Percentiles rank a stretch among this genome's conserved stretches.
Evolutionary conservation across 495 filamentous ascomycete genomes (phyloP).

Genomic region (Massariosphaeria phaeospora): DNA sequence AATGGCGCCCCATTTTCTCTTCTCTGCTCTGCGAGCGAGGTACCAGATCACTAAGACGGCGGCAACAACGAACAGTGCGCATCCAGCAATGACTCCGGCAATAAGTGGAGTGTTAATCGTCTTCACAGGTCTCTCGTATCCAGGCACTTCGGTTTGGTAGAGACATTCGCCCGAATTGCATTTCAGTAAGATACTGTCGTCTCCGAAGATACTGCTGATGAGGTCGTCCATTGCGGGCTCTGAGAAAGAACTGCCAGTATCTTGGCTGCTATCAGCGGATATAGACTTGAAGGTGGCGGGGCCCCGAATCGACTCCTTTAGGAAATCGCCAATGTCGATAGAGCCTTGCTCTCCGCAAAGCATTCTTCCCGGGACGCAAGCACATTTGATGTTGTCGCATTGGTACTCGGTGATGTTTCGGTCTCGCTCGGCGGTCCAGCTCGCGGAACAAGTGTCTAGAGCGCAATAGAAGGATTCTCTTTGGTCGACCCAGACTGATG

Average conservation of each 20-base stretch:
- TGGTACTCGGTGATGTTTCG: constrained; percentile 78
- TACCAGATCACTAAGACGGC: constrained; percentile 85
- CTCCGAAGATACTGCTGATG: constrained; percentile 83
- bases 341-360: constrained; percentile 87
- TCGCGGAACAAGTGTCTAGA: constrained; percentile 73
- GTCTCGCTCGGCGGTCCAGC: constrained; percentile 57
- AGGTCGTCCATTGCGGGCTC: constrained; percentile 87
- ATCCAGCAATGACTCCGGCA: constrained; percentile 85
- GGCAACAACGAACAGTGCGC: constrained; percentile 78
- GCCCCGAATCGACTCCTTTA: constrained; percentile 71
- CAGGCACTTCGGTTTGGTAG: constrained; percentile 84
- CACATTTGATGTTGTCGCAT: constrained; percentile 78
- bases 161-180: constrained; percentile 90
- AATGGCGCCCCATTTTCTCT: constrained; percentile 66
- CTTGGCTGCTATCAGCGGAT: constrained; percentile 52
- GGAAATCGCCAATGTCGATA: constrained; percentile 86
- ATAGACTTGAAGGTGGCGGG: constrained; percentile 75
- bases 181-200: constrained; percentile 74
- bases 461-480: constrained; percentile 94
- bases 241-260: constrained; percentile 71
- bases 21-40: constrained; percentile 62
- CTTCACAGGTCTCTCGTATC: constrained; percentile 82
- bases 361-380: constrained; percentile 86
- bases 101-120: constrained; percentile 96
- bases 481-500: constrained; percentile 84